A percentile compares a stretch with the other conserved stretches of the same genome.
phyloP scores from a whole-genome alignment of 1,284 basidiomycete species.

The Papiliotrema terrestris region DNA sequence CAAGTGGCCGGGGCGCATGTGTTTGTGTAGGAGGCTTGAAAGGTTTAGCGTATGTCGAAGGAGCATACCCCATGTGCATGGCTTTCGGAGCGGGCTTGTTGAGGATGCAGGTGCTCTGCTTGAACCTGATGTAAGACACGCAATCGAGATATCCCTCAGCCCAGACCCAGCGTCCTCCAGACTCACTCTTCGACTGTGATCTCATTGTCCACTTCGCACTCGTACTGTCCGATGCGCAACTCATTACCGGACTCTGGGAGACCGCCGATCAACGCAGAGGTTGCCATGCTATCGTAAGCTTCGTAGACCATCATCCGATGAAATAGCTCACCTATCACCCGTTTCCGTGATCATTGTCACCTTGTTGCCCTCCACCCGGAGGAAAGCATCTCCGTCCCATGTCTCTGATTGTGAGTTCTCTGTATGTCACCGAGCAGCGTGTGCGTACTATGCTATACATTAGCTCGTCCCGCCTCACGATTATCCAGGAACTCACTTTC shows the following conservation, averaged over 20 bases:
- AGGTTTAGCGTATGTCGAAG: constrained; percentile 24
- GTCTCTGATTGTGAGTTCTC: constrained; percentile 33
- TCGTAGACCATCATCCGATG: neutral
- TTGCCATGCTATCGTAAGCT: constrained; percentile 25
- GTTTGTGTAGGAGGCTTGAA: constrained; percentile 30
- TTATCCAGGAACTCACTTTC: constrained; percentile 27
- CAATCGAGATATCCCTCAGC: neutral
- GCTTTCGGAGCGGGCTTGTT: constrained; percentile 18
- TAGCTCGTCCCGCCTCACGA: neutral
- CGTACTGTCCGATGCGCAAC: constrained; percentile 62
- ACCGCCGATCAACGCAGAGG: constrained; percentile 23
- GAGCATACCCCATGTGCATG: constrained; percentile 12
- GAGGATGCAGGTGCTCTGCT: constrained; percentile 23
- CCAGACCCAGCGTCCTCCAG: neutral
- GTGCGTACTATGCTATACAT: constrained; percentile 42
- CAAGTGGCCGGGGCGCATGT: constrained; percentile 9
- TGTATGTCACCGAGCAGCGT: neutral
- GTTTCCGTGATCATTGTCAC: constrained; percentile 52
- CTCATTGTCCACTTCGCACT: constrained; percentile 51
- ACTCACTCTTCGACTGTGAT: constrained; percentile 34
- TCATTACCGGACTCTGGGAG: constrained; percentile 40
- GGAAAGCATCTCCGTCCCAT: constrained; percentile 52
- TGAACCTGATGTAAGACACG: constrained; percentile 25
- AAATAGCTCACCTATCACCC: constrained; percentile 37
- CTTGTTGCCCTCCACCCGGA: constrained; percentile 57